Evolutionary conservation across 805 yeast genomes (phyloP).

Genomic region (Nakazawaea wyomingensis): DNA sequence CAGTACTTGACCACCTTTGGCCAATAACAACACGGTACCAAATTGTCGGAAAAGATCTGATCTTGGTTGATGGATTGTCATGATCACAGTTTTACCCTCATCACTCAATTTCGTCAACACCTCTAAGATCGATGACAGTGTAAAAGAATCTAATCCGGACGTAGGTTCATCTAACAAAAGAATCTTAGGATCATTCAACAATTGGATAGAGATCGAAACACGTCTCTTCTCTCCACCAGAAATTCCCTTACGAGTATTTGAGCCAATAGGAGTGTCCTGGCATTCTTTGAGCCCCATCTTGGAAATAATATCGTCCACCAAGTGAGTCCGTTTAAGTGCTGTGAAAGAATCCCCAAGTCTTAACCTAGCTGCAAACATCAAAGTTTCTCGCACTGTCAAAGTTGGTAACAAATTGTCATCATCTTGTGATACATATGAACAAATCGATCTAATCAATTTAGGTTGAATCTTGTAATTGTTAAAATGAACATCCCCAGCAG

Average conservation of each 20-base stretch:
- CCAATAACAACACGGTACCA: slow-evolving; percentile 57
- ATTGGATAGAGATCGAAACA: slow-evolving; percentile 68
- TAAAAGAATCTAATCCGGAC: slow-evolving; percentile 70
- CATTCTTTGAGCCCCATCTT: slow-evolving; percentile 61
- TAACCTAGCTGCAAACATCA: slow-evolving; percentile 58
- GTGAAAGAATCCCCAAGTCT: slow-evolving; percentile 40
- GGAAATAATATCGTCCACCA: slow-evolving; percentile 46
- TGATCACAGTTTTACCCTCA: slow-evolving; percentile 51
- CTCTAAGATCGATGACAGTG: slow-evolving; percentile 54
- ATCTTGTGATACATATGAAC: slow-evolving; percentile 72
- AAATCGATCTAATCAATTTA: slow-evolving; percentile 19
- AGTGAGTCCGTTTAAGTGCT: slow-evolving; percentile 33
- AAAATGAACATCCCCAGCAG: slow-evolving; percentile 34
- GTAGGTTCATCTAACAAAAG: slow-evolving; percentile 75
- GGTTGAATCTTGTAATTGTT: slow-evolving; percentile 17
- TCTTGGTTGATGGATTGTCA: slow-evolving; percentile 77
- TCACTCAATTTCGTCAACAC: slow-evolving; percentile 48
- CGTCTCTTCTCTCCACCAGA: slow-evolving; percentile 72
- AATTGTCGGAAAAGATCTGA: slow-evolving; percentile 55
- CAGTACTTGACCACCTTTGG: slow-evolving; percentile 59
- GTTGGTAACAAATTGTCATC: slow-evolving; percentile 60
- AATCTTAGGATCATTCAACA: slow-evolving; percentile 58
- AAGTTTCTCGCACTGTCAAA: slow-evolving; percentile 69
- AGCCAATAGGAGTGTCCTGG: slow-evolving; percentile 59
- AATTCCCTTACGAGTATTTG: slow-evolving; percentile 47